Percentiles rank a stretch among this genome's conserved stretches.
These are phyloP conservation scores for Wickerhamiella lipophila DNA, from an alignment of 805 yeast genomes.

Conservation along the genomic window DNA sequence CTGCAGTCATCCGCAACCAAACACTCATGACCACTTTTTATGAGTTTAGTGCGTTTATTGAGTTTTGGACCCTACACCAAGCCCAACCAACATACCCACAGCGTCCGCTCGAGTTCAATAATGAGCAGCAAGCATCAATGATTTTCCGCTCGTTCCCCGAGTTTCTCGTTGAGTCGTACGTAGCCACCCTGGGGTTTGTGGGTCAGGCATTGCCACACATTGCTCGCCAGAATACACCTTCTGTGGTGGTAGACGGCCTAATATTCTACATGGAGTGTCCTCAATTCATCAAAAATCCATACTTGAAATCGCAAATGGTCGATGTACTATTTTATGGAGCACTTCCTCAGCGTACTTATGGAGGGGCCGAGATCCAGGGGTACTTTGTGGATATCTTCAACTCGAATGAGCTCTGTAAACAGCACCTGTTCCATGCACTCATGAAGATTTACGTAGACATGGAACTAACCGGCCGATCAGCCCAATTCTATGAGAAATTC, in stretches of 20 bases:
- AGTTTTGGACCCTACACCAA: conserved; percentile 54
- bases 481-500: conserved; percentile 93
- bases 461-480: conserved; percentile 89
- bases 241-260: conserved; percentile 47
- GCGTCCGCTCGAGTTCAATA: conserved; percentile 33
- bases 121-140: background rate
- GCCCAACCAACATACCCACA: conserved; percentile 60
- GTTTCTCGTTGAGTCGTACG: conserved; percentile 66
- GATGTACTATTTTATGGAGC: conserved; percentile 67
- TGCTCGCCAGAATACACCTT: conserved; percentile 33
- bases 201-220: conserved; percentile 40
- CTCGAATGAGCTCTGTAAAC: conserved; percentile 45
- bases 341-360: conserved; percentile 36
- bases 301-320: conserved; percentile 71
- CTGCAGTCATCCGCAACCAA: conserved; percentile 47
- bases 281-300: conserved; percentile 69
- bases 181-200: conserved; percentile 50
- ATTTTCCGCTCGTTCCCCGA: conserved; percentile 82
- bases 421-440: conserved; percentile 65
- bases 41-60: conserved; percentile 66
- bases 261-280: conserved; percentile 62
- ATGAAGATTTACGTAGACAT: conserved; percentile 87
- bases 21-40: conserved; percentile 51
- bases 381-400: conserved; percentile 56
- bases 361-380: conserved; percentile 35